These are phyloP conservation scores for Monilinia vaccinii-corymbosi DNA, from an alignment of 2,329 filamentous ascomycete species.

Conservation along the genomic window DNA sequence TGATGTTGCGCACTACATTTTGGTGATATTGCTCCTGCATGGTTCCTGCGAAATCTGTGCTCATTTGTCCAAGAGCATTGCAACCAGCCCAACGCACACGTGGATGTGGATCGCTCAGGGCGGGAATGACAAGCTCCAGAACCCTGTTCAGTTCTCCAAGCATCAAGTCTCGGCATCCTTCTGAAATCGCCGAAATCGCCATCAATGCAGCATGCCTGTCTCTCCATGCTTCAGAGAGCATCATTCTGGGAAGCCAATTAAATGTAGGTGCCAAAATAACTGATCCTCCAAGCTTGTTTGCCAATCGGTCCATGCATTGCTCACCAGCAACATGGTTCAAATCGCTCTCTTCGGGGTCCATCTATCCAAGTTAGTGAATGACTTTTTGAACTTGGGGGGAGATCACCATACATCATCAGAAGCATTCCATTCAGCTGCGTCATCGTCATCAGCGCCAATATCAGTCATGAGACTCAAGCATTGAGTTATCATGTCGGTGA, in stretches of 20 bases:
- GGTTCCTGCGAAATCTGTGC: conserved; percentile 93
- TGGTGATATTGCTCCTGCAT: conserved; percentile 97
- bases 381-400: background rate
- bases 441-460: conserved; percentile 86
- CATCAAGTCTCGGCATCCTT: conserved; percentile 95
- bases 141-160: conserved; percentile 89
- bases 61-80: conserved; percentile 99
- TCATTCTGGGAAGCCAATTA: conserved; percentile 95
- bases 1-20: conserved; percentile 78
- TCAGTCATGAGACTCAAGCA: conserved; percentile 98
- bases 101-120: conserved; percentile 80
- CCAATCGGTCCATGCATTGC: conserved; percentile 95
- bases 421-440: conserved; percentile 86
- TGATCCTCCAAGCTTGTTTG: conserved; percentile 93
- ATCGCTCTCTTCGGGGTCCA: conserved; percentile 93
- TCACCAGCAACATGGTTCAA: conserved; percentile 96
- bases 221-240: conserved; percentile 88
- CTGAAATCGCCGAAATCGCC: conserved; percentile 97
- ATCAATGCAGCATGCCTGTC: conserved; percentile 95
- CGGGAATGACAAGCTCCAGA: conserved; percentile 86
- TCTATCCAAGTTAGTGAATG: conserved; percentile 38
- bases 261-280: conserved; percentile 91
- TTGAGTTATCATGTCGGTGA: conserved; percentile 95
- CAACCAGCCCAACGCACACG: conserved; percentile 96
- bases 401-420: conserved; percentile 65